phyloP scores from a whole-genome alignment of 768 basidiomycete species.

The Agaricus blazei region DNA sequence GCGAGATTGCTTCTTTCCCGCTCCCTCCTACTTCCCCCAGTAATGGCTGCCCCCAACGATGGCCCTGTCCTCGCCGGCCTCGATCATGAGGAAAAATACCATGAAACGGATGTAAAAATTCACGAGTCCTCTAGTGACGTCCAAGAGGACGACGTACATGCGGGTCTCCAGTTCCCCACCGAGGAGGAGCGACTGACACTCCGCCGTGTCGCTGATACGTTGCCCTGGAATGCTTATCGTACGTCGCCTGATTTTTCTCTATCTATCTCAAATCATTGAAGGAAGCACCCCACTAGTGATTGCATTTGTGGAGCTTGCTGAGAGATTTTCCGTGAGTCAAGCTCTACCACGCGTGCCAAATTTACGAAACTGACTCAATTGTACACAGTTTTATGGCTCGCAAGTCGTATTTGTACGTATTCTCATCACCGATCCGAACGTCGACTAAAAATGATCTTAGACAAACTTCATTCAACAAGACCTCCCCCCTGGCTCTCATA shows the following conservation, averaged over 20 bases:
- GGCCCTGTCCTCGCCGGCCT: background rate
- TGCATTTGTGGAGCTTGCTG: slow-evolving; percentile 62
- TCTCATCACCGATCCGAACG: no score
- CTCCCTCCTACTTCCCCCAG: background rate
- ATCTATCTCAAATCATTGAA: background rate
- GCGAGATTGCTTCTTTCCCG: background rate
- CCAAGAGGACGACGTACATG: slow-evolving; percentile 19
- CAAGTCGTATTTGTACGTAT: slow-evolving; percentile 44
- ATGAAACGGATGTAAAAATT: background rate
- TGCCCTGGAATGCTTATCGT: slow-evolving; percentile 58
- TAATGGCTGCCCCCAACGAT: background rate
- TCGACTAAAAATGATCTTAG: slow-evolving; percentile 21
- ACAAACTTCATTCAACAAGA: slow-evolving; percentile 74
- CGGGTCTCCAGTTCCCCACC: slow-evolving; percentile 59
- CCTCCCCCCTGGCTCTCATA: slow-evolving; percentile 59
- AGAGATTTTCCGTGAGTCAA: slow-evolving; percentile 60
- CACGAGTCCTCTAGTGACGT: background rate
- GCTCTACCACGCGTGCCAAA: background rate
- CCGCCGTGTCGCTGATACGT: slow-evolving; percentile 52
- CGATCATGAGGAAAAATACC: background rate
- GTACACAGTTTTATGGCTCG: slow-evolving; percentile 36
- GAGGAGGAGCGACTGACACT: slow-evolving; percentile 55
- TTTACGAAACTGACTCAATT: background rate
- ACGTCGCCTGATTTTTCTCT: slow-evolving; percentile 14
- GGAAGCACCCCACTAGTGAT: slow-evolving; percentile 37